Conservation (phyloP, 352 stramenopile genomes). For the Globisporangium sylvaticum region DNA sequence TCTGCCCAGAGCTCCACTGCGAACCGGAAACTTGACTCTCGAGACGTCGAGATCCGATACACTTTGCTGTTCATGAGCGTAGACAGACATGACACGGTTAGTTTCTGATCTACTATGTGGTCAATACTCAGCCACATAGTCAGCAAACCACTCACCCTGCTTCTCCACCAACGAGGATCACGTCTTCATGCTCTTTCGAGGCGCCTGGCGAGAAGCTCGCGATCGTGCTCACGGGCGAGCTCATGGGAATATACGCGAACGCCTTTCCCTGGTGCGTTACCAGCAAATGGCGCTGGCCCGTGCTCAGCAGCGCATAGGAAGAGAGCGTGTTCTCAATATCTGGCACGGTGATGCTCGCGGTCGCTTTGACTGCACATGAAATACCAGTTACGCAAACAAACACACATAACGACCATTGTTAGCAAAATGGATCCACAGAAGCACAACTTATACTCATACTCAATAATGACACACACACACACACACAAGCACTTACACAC, state of each 20-base stretch:
- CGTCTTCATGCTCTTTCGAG: conserved; percentile 21
- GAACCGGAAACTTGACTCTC: conserved; percentile 27
- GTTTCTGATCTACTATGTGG: not conserved
- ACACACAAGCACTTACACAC: conserved; percentile 2
- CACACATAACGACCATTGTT: not conserved
- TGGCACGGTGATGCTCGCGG: conserved; percentile 29
- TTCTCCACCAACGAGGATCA: conserved; percentile 39
- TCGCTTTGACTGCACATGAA: conserved; percentile 21
- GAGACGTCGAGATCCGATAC: conserved; percentile 34
- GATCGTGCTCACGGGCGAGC: conserved; percentile 29
- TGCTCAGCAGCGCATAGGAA: conserved; percentile 44
- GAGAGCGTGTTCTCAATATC: conserved; percentile 53
- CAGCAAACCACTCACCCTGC: conserved; percentile 27
- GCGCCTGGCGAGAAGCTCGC: conserved; percentile 14
- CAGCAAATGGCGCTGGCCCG: conserved; percentile 40
- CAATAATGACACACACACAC: not conserved
- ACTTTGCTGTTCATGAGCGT: conserved; percentile 27
- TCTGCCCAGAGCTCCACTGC: conserved; percentile 28
- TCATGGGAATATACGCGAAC: conserved; percentile 25
- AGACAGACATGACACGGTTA: not conserved
- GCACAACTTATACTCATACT: not conserved
- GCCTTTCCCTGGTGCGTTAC: conserved; percentile 36
- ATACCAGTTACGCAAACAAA: not conserved
- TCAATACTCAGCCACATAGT: not conserved
- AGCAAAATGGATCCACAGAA: not conserved